Base-by-base conservation (phyloP, 2,329 filamentous ascomycete species). In the Magnaporthiopsis incrustans region DNA sequence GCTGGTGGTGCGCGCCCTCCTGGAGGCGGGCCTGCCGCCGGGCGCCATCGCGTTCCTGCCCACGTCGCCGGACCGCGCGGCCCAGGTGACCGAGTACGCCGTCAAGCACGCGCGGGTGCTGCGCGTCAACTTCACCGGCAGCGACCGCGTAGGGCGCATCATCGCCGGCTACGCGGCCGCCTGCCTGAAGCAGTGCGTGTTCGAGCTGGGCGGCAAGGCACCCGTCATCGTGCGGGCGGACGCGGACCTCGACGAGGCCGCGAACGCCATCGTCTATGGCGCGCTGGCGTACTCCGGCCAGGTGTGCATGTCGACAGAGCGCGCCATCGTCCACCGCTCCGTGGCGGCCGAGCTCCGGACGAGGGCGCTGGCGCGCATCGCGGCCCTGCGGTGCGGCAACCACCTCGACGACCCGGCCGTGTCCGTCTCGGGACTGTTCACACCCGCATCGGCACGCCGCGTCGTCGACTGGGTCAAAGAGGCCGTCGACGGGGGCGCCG, bases 101-200 rank as follows among this genome's bases (percentile, higher is more conserved):
- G 86, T 91, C 66, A 81, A 84, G 63, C 79, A 88, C 68, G 81
- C 82, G 0, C 78, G 77, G 0, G 77, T 91, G 57, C 85, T 83
- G 72, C 89, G 89, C 73, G 76, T 90, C 69, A 90, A 88, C 75
- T 91, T 90, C 72, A 91, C 89, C 0, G 89, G 89, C 35, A 86
- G 83, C 66, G 88, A 88, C 0, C 74, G 76, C 1, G 83, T 90
- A 0, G 89, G 89, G 14, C 79, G 81, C 27, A 86, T 89, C 70
- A 82, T 91, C 66, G 86, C 85, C 2, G 77, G 78, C 18, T 79
- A 82, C 33, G 85, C 87, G 0, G 88, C 87, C 22, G 84, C 86
- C 70, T 76, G 85, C 71, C 77, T 90, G 61, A 91, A 91, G 77
- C 87, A 87, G 0, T 80, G 85, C 27, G 77, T 90, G 3, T 79